Conservation (phyloP, 1,284 basidiomycete genomes). For the Thecaphora frezii region DNA sequence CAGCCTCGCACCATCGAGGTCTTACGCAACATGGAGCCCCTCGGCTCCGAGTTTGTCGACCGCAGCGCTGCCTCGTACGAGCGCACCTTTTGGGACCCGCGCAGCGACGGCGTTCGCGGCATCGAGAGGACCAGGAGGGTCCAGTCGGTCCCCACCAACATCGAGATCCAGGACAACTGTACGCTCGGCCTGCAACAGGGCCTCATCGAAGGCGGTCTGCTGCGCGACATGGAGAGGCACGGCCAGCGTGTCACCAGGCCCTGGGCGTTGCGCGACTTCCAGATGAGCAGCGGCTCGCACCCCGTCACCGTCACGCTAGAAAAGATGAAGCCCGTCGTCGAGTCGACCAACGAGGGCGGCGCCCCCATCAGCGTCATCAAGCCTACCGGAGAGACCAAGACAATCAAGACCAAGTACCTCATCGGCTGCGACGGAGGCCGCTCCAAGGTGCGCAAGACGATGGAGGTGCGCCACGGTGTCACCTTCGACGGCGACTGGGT, state of each 20-base stretch:
- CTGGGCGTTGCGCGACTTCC: conserved; percentile 49
- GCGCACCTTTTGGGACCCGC: conserved; percentile 60
- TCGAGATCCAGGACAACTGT: conserved; percentile 61
- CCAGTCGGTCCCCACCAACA: conserved; percentile 60
- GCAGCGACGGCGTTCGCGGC: conserved; percentile 48
- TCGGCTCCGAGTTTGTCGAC: conserved; percentile 52
- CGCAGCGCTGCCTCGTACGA: conserved; percentile 58
- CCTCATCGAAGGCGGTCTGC: conserved; percentile 60
- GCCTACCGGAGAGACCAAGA: conserved; percentile 50
- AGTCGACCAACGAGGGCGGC: conserved; percentile 41
- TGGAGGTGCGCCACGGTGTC: conserved; percentile 46
- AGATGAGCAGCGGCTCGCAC: conserved; percentile 36
- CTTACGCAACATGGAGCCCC: conserved; percentile 61
- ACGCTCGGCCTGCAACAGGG: conserved; percentile 61
- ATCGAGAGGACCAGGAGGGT: conserved; percentile 59
- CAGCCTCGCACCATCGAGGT: conserved; percentile 67
- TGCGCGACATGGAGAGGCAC: conserved; percentile 59
- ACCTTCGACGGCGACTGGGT: conserved; percentile 52
- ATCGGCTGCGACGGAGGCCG: conserved; percentile 60
- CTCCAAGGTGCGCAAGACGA: conserved; percentile 54
- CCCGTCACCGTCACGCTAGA: conserved; percentile 51
- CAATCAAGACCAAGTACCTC: conserved; percentile 60
- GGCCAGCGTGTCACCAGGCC: conserved; percentile 56
- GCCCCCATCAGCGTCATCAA: conserved; percentile 46
- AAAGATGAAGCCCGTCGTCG: conserved; percentile 49